These are phyloP conservation scores for Boletales sp. DNA, from an alignment of 768 basidiomycete species.

Conservation along the genomic window DNA sequence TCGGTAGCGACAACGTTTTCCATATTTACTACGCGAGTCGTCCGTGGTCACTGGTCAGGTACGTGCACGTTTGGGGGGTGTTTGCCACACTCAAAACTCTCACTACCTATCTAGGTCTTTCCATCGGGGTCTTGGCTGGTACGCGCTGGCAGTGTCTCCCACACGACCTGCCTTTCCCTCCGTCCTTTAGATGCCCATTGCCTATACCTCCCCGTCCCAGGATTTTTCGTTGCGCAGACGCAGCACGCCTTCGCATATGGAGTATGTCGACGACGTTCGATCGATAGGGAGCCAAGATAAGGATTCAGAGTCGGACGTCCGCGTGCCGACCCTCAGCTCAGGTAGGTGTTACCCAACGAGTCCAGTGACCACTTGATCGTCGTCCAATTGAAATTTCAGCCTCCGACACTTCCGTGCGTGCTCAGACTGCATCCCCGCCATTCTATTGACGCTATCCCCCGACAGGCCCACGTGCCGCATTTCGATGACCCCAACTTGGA, in stretches of 20 bases:
- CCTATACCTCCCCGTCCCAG: conserved; percentile 9
- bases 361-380: neutral
- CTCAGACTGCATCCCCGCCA: neutral
- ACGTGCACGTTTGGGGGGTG: neutral
- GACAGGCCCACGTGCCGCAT: conserved; percentile 2
- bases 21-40: conserved; percentile 13
- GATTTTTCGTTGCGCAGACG: conserved; percentile 16
- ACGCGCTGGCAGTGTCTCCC: conserved; percentile 4
- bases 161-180: conserved; percentile 1
- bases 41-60: conserved; percentile 7
- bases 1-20: conserved; percentile 2
- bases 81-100: conserved; percentile 9
- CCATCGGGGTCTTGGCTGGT: too few relatives aligned
- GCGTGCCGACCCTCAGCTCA: conserved; percentile 12
- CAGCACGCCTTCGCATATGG: neutral
- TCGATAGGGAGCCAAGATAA: conserved; percentile 22
- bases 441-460: neutral
- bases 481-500: conserved; percentile 29
- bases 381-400: conserved; percentile 7
- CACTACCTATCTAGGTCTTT: conserved; percentile 3
- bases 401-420: conserved; percentile 18
- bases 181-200: conserved; percentile 18
- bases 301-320: conserved; percentile 13
- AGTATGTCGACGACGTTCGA: conserved; percentile 9
- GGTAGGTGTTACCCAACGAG: conserved; percentile 15